Evolutionary conservation across 2,329 filamentous ascomycete genomes (phyloP), one percentile per base, ranked within the genome.

Genomic region (Nothopassalora personata): DNA sequence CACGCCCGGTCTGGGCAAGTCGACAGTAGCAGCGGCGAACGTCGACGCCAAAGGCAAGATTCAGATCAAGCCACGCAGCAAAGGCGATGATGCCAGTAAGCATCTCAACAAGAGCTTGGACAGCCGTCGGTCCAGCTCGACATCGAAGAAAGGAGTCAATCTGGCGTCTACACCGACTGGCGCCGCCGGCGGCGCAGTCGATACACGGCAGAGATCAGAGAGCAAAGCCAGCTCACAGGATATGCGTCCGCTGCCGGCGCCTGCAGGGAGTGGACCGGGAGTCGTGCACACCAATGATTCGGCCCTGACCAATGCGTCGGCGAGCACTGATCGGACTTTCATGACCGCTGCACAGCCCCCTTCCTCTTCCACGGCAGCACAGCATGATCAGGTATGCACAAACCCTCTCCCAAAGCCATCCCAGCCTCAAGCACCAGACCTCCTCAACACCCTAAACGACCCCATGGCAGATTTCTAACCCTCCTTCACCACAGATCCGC

Each of bases 1-100:
- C n/a, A 97, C 93, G 0, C 93, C 94, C 0, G 92, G 93, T 0
- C 82, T 96, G 56, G 90, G 90, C 43, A 96, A 96, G 74, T 92
- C 88, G 64, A 97, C 94, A 0, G 92, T 97, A 15, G 91, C 91
- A 11, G 88, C 90, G 43, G 91, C 90, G 63, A 88, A 88, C 56
- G 89, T 97, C 43, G 91, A 94, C 72, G 94, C 91, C 1, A 88
- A 87, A 70, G 94, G 90, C 18, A 91, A 76, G 52, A 72, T 81
- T 63, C 75, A 77, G 60, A 73, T 74, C 58, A 76, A 77, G 39
- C 75, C 76, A 60, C 74, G 75, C 73, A 63, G 73, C 72, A 54
- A 76, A 74, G 51, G 70, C 60, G 56, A 74, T 69, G 63, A 81
- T 58, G 80, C 79, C 31, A 78, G 76, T 58, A 80, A 79, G 66